These are phyloP conservation scores for Ophioceras dolichostomum DNA, from an alignment of 2,329 filamentous ascomycete genomes.

Conservation along the genomic window DNA sequence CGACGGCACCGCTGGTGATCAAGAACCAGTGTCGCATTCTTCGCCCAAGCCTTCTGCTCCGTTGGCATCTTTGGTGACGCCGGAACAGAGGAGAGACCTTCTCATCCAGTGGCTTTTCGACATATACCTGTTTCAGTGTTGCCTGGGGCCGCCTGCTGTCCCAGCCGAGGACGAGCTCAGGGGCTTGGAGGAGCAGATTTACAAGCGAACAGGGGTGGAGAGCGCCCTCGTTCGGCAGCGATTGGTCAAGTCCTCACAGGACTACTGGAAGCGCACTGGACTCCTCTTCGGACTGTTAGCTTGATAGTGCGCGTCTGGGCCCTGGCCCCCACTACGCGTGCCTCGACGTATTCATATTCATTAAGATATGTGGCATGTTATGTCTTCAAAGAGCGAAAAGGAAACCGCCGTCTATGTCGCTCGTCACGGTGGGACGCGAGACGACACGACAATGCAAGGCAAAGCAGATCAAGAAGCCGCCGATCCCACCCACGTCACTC, in stretches of 20 bases:
- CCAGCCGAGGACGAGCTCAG: conserved; percentile 20
- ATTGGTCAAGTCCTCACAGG: conserved; percentile 50
- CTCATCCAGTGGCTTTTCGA: conserved; percentile 52
- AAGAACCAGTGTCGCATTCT: conserved; percentile 3
- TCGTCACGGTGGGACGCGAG: no score
- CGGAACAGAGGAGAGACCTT: conserved; percentile 29
- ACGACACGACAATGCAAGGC: no score
- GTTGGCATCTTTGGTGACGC: no score
- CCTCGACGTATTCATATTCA: no score
- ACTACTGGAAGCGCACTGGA: conserved; percentile 75
- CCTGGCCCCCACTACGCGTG: no score
- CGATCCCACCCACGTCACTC: no score
- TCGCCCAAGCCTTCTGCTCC: background rate
- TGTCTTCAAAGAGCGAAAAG: no score
- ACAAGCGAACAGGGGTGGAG: conserved; percentile 33
- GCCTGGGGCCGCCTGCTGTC: conserved; percentile 21
- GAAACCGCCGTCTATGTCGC: no score
- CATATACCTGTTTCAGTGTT: conserved; percentile 34
- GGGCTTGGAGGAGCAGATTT: conserved; percentile 31
- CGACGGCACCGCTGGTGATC: conserved; percentile 7
- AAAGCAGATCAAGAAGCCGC: no score
- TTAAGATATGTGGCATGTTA: no score
- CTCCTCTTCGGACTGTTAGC: conserved; percentile 69
- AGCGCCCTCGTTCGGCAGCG: conserved; percentile 34
- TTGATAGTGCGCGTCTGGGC: conserved; percentile 17